A percentile compares a stretch with the other conserved stretches of the same genome.
These are phyloP conservation scores for Amphibolis antarctica DNA, from an alignment of 106 monocot species.

Conservation along the genomic window DNA sequence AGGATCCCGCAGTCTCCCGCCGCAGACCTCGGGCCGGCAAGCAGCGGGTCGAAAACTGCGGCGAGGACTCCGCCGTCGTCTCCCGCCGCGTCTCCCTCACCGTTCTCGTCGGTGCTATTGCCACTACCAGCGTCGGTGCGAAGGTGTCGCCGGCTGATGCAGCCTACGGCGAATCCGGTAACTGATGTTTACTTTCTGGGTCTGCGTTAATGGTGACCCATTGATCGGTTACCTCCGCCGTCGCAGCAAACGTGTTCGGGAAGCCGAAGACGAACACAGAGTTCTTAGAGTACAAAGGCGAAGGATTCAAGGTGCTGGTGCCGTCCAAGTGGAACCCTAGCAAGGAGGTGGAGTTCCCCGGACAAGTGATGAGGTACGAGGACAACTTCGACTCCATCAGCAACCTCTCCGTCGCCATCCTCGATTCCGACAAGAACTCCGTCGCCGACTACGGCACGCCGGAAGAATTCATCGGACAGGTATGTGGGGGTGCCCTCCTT, in stretches of 20 bases:
- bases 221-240: too few relatives aligned
- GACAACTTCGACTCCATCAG: slow-evolving; percentile 82
- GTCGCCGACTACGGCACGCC: slow-evolving; percentile 85
- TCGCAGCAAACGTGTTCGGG: slow-evolving; percentile 75
- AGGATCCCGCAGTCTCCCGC: too few relatives aligned
- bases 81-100: slow-evolving; percentile 71
- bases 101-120: slow-evolving; percentile 60
- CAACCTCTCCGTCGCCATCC: slow-evolving; percentile 56
- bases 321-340: slow-evolving; percentile 95
- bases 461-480: slow-evolving; percentile 66
- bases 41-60: slow-evolving; percentile 14
- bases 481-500: too few relatives aligned
- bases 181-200: too few relatives aligned
- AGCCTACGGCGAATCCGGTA: slow-evolving; percentile 92
- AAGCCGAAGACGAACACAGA: slow-evolving; percentile 90
- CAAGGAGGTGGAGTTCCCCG: slow-evolving; percentile 83
- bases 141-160: slow-evolving; percentile 83
- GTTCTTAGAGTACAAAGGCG: slow-evolving; percentile 41
- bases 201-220: too few relatives aligned
- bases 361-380: slow-evolving; percentile 83
- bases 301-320: slow-evolving; percentile 66
- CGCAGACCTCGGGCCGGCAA: too few relatives aligned
- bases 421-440: slow-evolving; percentile 56
- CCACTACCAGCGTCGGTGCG: slow-evolving; percentile 29
- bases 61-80: slow-evolving; percentile 29